Base-by-base conservation (phyloP, 768 basidiomycete genomes). In the Russula foetens region DNA sequence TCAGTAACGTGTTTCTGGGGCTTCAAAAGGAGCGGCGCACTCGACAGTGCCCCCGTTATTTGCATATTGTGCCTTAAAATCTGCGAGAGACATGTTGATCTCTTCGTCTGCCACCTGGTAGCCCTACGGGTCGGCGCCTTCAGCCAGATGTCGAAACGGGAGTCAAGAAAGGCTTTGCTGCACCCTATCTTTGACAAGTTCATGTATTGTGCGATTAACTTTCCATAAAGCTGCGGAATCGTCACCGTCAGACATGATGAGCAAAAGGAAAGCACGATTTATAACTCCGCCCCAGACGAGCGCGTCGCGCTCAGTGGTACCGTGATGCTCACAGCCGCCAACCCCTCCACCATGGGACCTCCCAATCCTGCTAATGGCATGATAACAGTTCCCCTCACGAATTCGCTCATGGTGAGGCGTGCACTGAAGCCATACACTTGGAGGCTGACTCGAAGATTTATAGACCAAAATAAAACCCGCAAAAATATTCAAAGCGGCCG, bases 81-180 rank as follows among this genome's bases (percentile, higher is more conserved):
- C 82, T 2, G 82, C 76, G 41, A 98, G 82, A 69, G 89, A 84
- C 84, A 97, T 88, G 68, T 86, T 79, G 47, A 96, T 88, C 80
- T 98, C 97, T 57, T 97, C 93, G 71, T 96, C 89, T 3, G 94
- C 85, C 35, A 99, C 92, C 72, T 84, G 82, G 75, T 91, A 99
- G 52, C 92, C 93, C 97, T 98, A 72, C 62, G 58, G 56, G 48
- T 55, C 59, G 58, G 66, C 70, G 64, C 73, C 71, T 71, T 70
- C 51, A 45, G 61, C 61, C 24, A 58, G 56, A 58, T 48, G 58
- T 60, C 21, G 49, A 35, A 59, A 66, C 44, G 29, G 48, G 41
- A 26, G 53, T 53, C 58, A 49, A 52, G 43, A 58, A 61, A 63
- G 43, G 43, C 21, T 46, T 59, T 46, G 70, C 81, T 75, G 61